Evolutionary conservation across 1,139 yeast genomes (phyloP), one percentile per base, ranked within the genome.

Genomic region (Candida sojae): DNA sequence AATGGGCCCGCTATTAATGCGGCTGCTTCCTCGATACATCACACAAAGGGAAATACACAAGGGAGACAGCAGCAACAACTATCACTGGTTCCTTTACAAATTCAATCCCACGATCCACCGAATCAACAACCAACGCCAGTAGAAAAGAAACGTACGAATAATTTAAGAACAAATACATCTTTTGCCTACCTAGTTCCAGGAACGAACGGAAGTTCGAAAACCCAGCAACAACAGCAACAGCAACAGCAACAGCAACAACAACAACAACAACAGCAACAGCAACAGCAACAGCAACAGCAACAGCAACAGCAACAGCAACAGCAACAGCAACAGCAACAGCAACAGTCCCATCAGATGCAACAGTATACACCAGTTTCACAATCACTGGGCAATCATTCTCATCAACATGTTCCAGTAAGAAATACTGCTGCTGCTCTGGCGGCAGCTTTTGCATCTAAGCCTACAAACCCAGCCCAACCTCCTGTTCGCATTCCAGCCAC

Each of bases 161-260:
- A 52, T 39, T 33, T 53, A 12, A 42, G 58, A 11, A 35, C 52
- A 5, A 53, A 53, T 43, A 53, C 58, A 6, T 49, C 57, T 5
- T 50, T 52, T 37, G 53, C 50, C 17, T 37, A 43, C 12, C 17
- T 40, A n/a, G 34, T 29, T 26, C 40, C 38, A 1, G 17, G 44
- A 7, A 13, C 39, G 13, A 34, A 29, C 13, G 36, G 28, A 12
- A 17, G 43, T 32, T 32, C 51, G 39, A 42, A 29, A 17, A 25
- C 7, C 8, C 33, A 11, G 8, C 37, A 61, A 48, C 48, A 46
- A 43, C 43, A 25, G 32, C 35, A 31, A 26, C 42, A 43, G 30
- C 42, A 25, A 43, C 42, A 29, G 11, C 50, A 32, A 33, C 52
- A 9, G 40, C 45, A 7, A 42, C 46, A 32, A 43, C 46, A 17